Conservation (phyloP, 148 eudicot species). For the Hydrangea macrophylla region DNA sequence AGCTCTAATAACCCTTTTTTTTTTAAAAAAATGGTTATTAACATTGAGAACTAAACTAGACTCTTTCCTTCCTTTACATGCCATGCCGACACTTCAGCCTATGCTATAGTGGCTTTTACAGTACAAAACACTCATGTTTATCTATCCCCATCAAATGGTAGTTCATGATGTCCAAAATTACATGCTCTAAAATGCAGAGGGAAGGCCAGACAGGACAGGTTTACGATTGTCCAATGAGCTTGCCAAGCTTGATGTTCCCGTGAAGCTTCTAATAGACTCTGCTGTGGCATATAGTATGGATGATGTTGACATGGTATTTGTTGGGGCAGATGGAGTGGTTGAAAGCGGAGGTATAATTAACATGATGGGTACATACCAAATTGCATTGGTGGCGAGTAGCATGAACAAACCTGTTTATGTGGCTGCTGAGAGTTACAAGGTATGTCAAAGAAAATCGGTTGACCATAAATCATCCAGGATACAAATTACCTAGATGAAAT, state of each 20-base stretch:
- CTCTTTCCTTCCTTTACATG: too few relatives aligned
- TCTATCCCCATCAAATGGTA: too few relatives aligned
- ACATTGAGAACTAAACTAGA: too few relatives aligned
- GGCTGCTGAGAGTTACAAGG: constrained; percentile 99
- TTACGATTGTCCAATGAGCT: constrained; percentile 85
- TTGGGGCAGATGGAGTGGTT: constrained; percentile 98
- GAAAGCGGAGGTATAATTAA: constrained; percentile 96
- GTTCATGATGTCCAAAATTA: not conserved
- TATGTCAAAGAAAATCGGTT: constrained; percentile 15
- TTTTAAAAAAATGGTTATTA: too few relatives aligned
- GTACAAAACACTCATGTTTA: too few relatives aligned
- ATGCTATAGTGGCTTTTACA: too few relatives aligned
- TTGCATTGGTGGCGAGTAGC: constrained; percentile 84
- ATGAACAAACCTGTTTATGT: constrained; percentile 95
- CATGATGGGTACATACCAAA: constrained; percentile 99
- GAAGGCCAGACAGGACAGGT: constrained; percentile 93
- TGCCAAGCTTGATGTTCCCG: constrained; percentile 91
- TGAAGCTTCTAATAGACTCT: constrained; percentile 88
- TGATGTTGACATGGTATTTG: constrained; percentile 92
- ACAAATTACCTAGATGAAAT: not conserved
- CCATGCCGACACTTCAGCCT: too few relatives aligned
- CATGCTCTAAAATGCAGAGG: constrained; percentile 55
- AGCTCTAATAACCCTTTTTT: too few relatives aligned
- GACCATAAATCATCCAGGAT: not conserved
- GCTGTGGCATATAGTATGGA: constrained; percentile 98